Base-by-base conservation (phyloP, 1,284 basidiomycete species). In the Ganoderma multipileum region DNA sequence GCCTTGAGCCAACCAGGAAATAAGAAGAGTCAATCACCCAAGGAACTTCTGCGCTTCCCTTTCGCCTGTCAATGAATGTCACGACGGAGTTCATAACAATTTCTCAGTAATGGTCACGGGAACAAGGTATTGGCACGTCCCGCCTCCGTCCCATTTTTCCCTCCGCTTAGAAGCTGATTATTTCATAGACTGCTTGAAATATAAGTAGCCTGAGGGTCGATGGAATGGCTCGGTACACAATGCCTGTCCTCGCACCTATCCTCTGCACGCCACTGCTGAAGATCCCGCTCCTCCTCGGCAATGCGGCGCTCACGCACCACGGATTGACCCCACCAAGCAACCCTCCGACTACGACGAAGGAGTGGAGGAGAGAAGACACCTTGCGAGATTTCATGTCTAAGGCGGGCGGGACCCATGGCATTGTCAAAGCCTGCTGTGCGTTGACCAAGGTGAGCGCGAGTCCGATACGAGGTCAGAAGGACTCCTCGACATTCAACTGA, bases 231-330 rank as follows among this genome's bases (percentile, higher is more conserved):
- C 42, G n/a, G 20, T n/a, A 52, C 50, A 26, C 23, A 28, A 33
- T 33, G 30, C 16, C 52, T 18, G 11, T 3, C 52, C 30, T 66
- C 30, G 41, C 61, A 3, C 62, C 62, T 4, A 42, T 38, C 18
- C 52, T 69, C n/a, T 39, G 30, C 23, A 64, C 65, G 1, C 65
- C 68, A 9, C 42, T 69, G 11, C 30, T 69, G 12, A 69, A 69
- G 60, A 26, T 69, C 30, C 68, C 68, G 36, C 57, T 69, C 3
- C 63, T 67, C 6, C 30, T 69, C 23, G 58, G 47, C 6, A 62
- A 63, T 36, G 63, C 68, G 36, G 23, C 61, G 6, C 60, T 55
- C 50, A 64, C 64, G 16, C 62, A 64, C 26, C 58, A 61, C 30
- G 64, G 60, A 16, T 36, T 50, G 30, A 66, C 65, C 4, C 68